These are phyloP conservation scores for Globisporangium rhizosaccharum DNA, from an alignment of 352 stramenopile species.

Conservation along the genomic window DNA sequence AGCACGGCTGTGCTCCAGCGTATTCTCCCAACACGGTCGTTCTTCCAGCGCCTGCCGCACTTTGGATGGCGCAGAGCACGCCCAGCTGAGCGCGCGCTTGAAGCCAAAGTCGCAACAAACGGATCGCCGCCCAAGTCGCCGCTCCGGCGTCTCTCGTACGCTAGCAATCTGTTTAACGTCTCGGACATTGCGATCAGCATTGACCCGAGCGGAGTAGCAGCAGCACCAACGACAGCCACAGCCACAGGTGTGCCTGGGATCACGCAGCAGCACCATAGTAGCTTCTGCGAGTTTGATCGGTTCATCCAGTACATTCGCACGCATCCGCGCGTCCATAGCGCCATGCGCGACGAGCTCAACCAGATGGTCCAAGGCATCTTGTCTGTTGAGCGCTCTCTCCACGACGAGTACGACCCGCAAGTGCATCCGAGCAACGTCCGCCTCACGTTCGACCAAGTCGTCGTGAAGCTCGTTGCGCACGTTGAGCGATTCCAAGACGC, in stretches of 20 bases:
- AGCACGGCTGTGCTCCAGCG: not conserved
- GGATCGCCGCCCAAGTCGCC: constrained; percentile 12
- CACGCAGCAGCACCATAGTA: constrained; percentile 19
- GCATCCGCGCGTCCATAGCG: constrained; percentile 31
- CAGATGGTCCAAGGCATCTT: constrained; percentile 69
- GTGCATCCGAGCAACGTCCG: constrained; percentile 32
- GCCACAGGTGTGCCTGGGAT: not conserved
- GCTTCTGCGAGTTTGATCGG: constrained; percentile 37
- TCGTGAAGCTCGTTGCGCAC: constrained; percentile 53
- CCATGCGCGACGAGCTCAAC: constrained; percentile 66
- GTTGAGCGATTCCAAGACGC: constrained; percentile 48
- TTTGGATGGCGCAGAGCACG: constrained; percentile 2
- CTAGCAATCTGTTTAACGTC: constrained; percentile 2
- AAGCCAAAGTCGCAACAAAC: constrained; percentile 1
- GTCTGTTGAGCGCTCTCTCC: constrained; percentile 36
- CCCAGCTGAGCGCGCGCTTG: not conserved
- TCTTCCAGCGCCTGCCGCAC: not conserved
- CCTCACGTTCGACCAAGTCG: constrained; percentile 64
- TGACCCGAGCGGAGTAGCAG: not conserved
- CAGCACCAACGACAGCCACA: not conserved
- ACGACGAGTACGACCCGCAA: constrained; percentile 41
- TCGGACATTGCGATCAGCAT: constrained; percentile 1
- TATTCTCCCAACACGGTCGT: not conserved
- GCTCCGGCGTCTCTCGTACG: constrained; percentile 8
- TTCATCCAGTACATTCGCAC: constrained; percentile 38